Evolutionary conservation across 2,329 filamentous ascomycete genomes (phyloP).

Genomic region (Ustilaginoidea virens): DNA sequence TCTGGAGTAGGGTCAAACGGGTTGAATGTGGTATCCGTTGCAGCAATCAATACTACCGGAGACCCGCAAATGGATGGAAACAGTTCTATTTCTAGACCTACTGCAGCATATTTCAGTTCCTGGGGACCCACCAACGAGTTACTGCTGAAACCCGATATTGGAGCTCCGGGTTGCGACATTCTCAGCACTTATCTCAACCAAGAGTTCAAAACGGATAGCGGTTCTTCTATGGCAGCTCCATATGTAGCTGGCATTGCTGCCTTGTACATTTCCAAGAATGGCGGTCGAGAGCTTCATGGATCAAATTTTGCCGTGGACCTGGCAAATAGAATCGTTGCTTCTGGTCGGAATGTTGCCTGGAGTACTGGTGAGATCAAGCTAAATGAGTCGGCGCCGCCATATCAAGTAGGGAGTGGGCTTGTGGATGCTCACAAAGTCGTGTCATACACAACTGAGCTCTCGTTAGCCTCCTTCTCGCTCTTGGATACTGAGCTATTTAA

Average conservation of each 20-base stretch:
- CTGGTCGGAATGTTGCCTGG: constrained; percentile 17
- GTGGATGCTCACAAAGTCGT: constrained; percentile 28
- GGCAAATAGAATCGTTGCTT: constrained; percentile 18
- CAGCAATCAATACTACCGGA: constrained; percentile 25
- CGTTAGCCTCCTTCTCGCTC: constrained; percentile 29
- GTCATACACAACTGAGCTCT: constrained; percentile 17
- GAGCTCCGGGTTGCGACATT: constrained; percentile 32
- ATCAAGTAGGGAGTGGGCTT: constrained; percentile 30
- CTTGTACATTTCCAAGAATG: constrained; percentile 26
- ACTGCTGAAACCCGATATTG: constrained; percentile 33
- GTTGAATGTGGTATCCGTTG: constrained; percentile 18
- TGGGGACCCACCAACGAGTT: constrained; percentile 38
- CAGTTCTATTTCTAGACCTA: constrained; percentile 12
- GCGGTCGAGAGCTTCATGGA: constrained; percentile 24
- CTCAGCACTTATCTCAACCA: constrained; percentile 30
- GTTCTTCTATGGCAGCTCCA: constrained; percentile 41
- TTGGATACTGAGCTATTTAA: constrained; percentile 31
- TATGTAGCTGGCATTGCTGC: constrained; percentile 36
- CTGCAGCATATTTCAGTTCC: constrained; percentile 30
- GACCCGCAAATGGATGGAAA: constrained; percentile 20
- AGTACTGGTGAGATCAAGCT: constrained; percentile 6
- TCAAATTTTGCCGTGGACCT: constrained; percentile 16
- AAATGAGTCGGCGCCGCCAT: constrained; percentile 14
- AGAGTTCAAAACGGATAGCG: constrained; percentile 29
- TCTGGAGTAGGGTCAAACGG: constrained; percentile 18